A percentile compares a stretch with the other conserved stretches of the same genome.
These are phyloP conservation scores for Rauvolfia tetraphylla DNA, from an alignment of 257 asterid species.

Conservation along the genomic window DNA sequence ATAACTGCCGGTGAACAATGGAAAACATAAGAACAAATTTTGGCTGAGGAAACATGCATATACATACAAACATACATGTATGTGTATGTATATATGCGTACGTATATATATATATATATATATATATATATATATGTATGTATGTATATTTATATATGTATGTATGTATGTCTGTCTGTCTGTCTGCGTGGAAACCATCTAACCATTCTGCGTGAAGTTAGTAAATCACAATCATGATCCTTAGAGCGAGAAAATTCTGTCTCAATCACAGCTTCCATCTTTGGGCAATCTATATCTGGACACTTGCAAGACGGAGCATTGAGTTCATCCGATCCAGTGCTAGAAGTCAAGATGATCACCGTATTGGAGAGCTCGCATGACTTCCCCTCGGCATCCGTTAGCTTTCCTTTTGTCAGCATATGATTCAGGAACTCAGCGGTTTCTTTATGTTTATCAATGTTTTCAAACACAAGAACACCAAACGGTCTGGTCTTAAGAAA, in stretches of 20 bases:
- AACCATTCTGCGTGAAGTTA: neutral
- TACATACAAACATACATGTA: too few relatives aligned
- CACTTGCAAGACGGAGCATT: neutral
- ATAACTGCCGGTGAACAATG: neutral
- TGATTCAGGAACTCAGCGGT: neutral
- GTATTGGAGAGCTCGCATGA: neutral
- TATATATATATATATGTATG: too few relatives aligned
- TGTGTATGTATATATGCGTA: too few relatives aligned
- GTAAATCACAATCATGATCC: too few relatives aligned
- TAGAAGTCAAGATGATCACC: neutral
- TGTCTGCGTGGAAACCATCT: too few relatives aligned
- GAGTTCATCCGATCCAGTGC: neutral
- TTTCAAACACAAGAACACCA: neutral
- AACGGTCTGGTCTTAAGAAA: neutral
- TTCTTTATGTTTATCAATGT: neutral
- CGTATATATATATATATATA: too few relatives aligned
- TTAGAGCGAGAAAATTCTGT: too few relatives aligned
- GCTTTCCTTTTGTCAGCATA: neutral
- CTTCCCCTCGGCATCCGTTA: too few relatives aligned
- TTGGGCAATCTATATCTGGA: neutral
- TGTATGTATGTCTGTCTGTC: too few relatives aligned
- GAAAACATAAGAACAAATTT: too few relatives aligned
- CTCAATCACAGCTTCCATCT: neutral
- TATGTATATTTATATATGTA: too few relatives aligned
- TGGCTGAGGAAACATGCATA: too few relatives aligned